Percentiles rank a stretch among this genome's conserved stretches.
These are phyloP conservation scores for Hypoxylon lienhwacheense DNA, from an alignment of 495 filamentous ascomycete genomes.

Conservation along the genomic window DNA sequence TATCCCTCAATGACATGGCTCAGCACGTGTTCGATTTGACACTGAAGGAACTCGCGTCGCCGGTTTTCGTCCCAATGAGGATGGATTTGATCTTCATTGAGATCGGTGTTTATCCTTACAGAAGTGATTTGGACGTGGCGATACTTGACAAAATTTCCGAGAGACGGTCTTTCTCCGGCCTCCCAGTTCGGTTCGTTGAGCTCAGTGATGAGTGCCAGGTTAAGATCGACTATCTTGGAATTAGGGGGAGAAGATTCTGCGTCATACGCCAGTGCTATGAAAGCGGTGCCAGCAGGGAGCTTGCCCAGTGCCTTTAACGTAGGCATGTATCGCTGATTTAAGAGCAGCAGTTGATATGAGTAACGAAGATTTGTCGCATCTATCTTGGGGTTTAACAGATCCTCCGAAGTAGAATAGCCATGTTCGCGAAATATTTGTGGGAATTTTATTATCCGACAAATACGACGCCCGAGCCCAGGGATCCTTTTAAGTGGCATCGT, in stretches of 20 bases:
- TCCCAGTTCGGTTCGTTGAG: not conserved
- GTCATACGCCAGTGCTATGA: slow-evolving; percentile 8
- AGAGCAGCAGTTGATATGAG: not conserved
- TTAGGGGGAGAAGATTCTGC: not conserved
- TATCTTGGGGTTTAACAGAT: not conserved
- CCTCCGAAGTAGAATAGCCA: too few species aligned
- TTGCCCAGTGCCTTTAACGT: not conserved
- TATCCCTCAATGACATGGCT: not conserved
- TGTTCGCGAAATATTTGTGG: too few species aligned
- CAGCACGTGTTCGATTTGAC: not conserved
- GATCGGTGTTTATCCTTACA: not conserved
- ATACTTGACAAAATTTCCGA: not conserved
- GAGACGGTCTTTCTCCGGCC: not conserved
- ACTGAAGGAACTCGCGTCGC: too few species aligned
- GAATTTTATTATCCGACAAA: too few species aligned
- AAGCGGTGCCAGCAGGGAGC: not conserved
- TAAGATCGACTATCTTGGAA: not conserved
- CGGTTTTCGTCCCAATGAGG: too few species aligned
- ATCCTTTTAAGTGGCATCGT: too few species aligned
- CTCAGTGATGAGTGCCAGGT: slow-evolving; percentile 9
- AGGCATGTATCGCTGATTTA: slow-evolving; percentile 1
- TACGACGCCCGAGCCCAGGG: too few species aligned
- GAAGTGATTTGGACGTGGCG: not conserved
- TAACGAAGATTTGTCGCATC: not conserved
- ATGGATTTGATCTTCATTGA: too few species aligned